Conservation (phyloP, 1,284 basidiomycete species). For the Laetiporus sulphureus region DNA sequence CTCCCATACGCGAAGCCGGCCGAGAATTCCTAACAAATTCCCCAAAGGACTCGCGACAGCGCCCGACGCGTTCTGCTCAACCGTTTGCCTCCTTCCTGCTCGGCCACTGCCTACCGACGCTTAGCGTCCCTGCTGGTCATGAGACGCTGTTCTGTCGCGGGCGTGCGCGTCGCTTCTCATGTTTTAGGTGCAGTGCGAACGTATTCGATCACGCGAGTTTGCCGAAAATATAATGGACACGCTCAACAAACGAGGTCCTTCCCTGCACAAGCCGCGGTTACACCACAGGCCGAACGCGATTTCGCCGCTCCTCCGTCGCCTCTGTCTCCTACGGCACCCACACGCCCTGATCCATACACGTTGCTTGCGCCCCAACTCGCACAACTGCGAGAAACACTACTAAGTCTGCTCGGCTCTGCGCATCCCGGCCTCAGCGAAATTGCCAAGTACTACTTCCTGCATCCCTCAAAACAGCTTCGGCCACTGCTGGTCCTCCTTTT, state of each 20-base stretch:
- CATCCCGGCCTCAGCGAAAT: slow-evolving; percentile 86
- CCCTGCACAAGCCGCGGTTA: slow-evolving; percentile 13
- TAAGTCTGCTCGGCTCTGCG: slow-evolving; percentile 80
- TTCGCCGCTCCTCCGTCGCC: slow-evolving; percentile 9
- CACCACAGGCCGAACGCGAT: slow-evolving; percentile 11
- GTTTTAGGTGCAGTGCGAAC: slow-evolving; percentile 12
- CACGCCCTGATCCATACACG: slow-evolving; percentile 53
- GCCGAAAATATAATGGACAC: slow-evolving; percentile 25
- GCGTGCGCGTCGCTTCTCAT: slow-evolving; percentile 19
- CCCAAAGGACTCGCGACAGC: slow-evolving; percentile 2
- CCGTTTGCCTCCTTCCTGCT: not conserved
- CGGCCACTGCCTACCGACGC: slow-evolving; percentile 6
- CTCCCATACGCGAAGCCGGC: no score
- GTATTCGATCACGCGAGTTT: slow-evolving; percentile 19
- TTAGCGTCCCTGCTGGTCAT: slow-evolving; percentile 27
- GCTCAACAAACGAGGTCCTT: slow-evolving; percentile 20
- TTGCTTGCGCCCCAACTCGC: slow-evolving; percentile 73
- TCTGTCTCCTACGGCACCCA: slow-evolving; percentile 13
- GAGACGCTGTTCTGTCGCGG: slow-evolving; percentile 28
- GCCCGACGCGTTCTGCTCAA: not conserved
- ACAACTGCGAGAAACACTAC: slow-evolving; percentile 69
- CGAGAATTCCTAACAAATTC: no score
- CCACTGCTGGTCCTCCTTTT: slow-evolving; percentile 90
- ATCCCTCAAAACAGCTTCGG: slow-evolving; percentile 86
- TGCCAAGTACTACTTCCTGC: slow-evolving; percentile 90